Evolutionary conservation across 1,284 basidiomycete genomes (phyloP), one percentile per base, ranked within the genome.

Genomic region (Uromyces viciae-fabae): DNA sequence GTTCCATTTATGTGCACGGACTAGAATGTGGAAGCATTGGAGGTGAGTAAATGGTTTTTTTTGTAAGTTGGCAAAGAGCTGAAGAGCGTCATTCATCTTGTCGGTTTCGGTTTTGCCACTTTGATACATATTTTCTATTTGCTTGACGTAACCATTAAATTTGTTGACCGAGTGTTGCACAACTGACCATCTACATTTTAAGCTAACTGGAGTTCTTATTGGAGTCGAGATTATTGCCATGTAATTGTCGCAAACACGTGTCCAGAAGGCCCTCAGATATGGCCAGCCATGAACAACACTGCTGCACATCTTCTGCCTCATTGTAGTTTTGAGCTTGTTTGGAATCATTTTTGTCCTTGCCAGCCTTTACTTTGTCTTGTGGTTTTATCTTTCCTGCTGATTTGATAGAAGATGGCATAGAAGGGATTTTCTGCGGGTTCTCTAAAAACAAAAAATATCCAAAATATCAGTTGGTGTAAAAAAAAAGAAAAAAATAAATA

Each of bases 181-280:
- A 9, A 54, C 31, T 25, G 38, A 33, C 72, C 72, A 74, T 3
- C 54, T 14, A 36, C 17, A n/a, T 33, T 74, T 58, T 49, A 74
- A n/a, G 52, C 54, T 56, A 2, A 40, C 40, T 3, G 25, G 22
- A 7, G 3, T 46, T 3, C 68, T 15, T 22, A 19, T 38, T 5
- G 15, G 19, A 4, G 14, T n/a, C 15, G 19, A 14, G 7, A 36
- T 38, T 28, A 14, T 9, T 3, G 3, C 22, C 8, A 28, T 38
- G 33, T 14, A 64, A 38, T 64, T 33, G 19, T 64, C 33, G 31
- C n/a, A 3, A 38, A 74, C 17, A 7, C 36, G 36, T 14, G 15
- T 15, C 72, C 72, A 74, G n/a, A 74, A 74, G 31, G 52, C 58
- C 71, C 25, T 73, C 28, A 4, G 46, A 49, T 28, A 52, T 54